Evolutionary conservation across 257 asterid genomes (phyloP), one percentile per base, ranked within the genome.

Genomic region (Paulownia fortunei): DNA sequence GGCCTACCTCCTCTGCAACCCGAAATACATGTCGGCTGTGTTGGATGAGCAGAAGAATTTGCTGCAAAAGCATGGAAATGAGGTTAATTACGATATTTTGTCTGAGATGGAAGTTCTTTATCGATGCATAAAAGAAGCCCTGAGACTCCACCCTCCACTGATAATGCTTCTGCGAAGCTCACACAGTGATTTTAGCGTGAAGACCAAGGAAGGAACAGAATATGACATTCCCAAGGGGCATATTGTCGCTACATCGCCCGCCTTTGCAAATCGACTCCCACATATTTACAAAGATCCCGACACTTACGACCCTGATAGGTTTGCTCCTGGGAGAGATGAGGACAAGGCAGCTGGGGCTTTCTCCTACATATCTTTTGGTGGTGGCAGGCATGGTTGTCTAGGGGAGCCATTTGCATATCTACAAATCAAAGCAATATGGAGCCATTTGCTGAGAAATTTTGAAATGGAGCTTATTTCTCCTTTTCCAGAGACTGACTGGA

Each of bases 401-500:
- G 99, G 99, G 5, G 99, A 94, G 87, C 98, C 99, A 7, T 94
- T 94, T 77, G 99, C 99, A 0, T 94, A 94, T 85, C 82, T 94
- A 68, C 98, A 94, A 79, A 94, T 94, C 74, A 94, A 91, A 78
- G 96, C 98, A 6, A 92, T 94, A 73, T 94, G 98, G 98, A 92
- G 97, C 86, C 98, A 94, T 82, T 71, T 94, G 91, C 86, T 94
- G 21, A 89, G 98, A 65, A 94, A 94, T 78, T 94, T 92, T 65
- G 98, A 87, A 69, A 65, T 87, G 88, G 92, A 87, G 83, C 92
- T 87, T 3, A 42, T 87, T 13, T 87, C 92, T 21, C 88, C 90
- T 13, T 86, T 86, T 58, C 90, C 90, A 8, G 92, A 87, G 89
- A 85, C 73, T 6, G 92, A 87, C 64, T 85, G 92, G 92, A 87